Evolutionary conservation across 2,329 filamentous ascomycete genomes (phyloP), one percentile per base, ranked within the genome.

Genomic region (Colletotrichum sp.): DNA sequence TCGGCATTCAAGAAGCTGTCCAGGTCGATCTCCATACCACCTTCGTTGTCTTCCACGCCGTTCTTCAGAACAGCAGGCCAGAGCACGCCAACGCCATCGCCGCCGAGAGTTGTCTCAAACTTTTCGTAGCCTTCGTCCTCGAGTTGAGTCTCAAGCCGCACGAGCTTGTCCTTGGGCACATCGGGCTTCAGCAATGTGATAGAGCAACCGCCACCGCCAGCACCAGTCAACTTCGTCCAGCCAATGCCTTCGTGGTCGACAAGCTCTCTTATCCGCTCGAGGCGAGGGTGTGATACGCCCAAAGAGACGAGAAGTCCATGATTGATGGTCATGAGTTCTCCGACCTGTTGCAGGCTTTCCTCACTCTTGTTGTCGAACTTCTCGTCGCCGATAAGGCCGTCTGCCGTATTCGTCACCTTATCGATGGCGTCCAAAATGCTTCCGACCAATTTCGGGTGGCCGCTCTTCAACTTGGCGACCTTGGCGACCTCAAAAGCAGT

Each of bases 151-250:
- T 96, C 92, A 18, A 99, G 86, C 12, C 88, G 86, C 28, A 87
- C 84, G 32, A 98, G 85, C 80, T 90, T 90, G 76, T 91, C 87
- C 18, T 83, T 80, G 8, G 91, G 82, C 2, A 90, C 87, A 34
- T 91, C 91, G 0, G 95, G 94, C 78, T 93, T 94, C 65, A 99
- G 88, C 6, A 99, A 88, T 0, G 96, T 98, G 79, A 99, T 99
- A 5, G 96, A 96, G 84, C 98, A 99, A 4, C 97, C 97, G 72
- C 97, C 98, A 15, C 97, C 98, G 26, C 97, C 97, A 2, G 97
- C 97, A 39, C 97, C 97, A 0, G 97, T 99, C 73, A 99, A 90
- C 84, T 99, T 99, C 15, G 97, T 98, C 96, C 96, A 99, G 34
- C 97, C 97, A 72, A 98, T 94, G 55, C 94, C 94, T 72, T 95